These are phyloP conservation scores for Pterulicium gracile DNA, from an alignment of 1,284 basidiomycete species.

Conservation along the genomic window DNA sequence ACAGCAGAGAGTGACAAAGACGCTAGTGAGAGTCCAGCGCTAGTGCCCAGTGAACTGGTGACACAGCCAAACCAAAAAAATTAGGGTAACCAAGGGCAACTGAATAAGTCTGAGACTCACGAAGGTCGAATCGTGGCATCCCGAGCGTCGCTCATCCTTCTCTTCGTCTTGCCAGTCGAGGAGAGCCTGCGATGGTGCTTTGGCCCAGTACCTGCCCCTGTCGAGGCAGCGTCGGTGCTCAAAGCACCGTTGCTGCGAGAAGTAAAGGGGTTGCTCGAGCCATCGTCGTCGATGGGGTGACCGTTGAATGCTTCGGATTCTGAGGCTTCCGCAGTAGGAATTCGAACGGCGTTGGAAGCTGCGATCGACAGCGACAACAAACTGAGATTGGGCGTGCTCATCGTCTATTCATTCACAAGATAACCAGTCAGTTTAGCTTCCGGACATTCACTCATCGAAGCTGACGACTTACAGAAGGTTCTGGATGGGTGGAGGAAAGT, in stretches of 20 bases:
- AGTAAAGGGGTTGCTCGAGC: conserved; percentile 7
- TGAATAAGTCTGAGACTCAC: conserved; percentile 32
- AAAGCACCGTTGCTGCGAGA: conserved; percentile 10
- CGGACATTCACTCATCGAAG: neutral
- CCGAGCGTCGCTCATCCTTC: conserved; percentile 63
- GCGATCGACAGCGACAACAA: conserved; percentile 58
- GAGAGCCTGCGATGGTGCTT: conserved; percentile 60
- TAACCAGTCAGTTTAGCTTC: neutral
- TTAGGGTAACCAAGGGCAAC: conserved; percentile 6
- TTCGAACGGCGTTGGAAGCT: conserved; percentile 38
- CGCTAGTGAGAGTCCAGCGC: conserved; percentile 36
- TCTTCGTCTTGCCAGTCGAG: conserved; percentile 53
- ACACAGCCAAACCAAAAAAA: conserved; percentile 7
- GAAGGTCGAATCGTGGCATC: conserved; percentile 61
- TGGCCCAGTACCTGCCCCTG: conserved; percentile 20
- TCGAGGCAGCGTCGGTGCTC: conserved; percentile 11
- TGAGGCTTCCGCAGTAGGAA: conserved; percentile 22
- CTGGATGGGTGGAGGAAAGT: conserved; percentile 7
- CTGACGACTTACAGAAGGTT: conserved; percentile 8
- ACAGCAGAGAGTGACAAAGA: conserved; percentile 48
- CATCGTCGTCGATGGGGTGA: conserved; percentile 8
- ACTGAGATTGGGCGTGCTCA: conserved; percentile 22
- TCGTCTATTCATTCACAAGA: neutral
- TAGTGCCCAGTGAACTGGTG: conserved; percentile 29
- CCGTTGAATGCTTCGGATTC: conserved; percentile 11